Base-by-base conservation (phyloP, 176 grass and related monocot species). In the Aechmea fasciata region DNA sequence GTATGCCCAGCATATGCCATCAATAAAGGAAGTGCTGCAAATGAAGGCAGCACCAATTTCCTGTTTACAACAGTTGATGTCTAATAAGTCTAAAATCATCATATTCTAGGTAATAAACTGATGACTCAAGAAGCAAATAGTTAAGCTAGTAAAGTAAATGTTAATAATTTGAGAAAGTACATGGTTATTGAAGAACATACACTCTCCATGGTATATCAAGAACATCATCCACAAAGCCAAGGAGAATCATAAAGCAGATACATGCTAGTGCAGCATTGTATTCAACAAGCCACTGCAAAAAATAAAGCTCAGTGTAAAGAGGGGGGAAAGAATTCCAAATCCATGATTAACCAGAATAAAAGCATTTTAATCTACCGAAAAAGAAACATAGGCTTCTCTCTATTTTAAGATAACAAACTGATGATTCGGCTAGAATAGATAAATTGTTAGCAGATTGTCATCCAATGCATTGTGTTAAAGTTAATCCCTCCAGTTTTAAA, bases 1-100 rank as follows among this genome's bases (percentile, higher is more conserved):
- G 94, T 99, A 65, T 91, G 89, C 77, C 94, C 94, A 81, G 94
- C 94, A 85, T 99, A 99, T n/a, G 94, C 94, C 84, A 99, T 90
- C 80, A 99, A 59, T 74, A 99, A 81, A 69, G 94, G 94, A 77
- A 99, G 89, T 64, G 94, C 68, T 70, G 94, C 89, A 77, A 93
- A 87, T 29, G 87, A 77, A 24, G 94, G 94, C 71, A 99, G 65
- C 2, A 87, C 62, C 54, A 99, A 80, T 85, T 99, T 99, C 80
- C 94, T 99, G 77, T 77, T 71, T 70, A 14, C 74, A 77, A 29
- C 71, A 48, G 50, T 12, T 69, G 69, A 73, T 83, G 20, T n/a
- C 65, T 52, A 73, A 69, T 55, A 17, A 80, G 68, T 22, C 63
- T 65, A 61, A 76, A 59, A 61, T 61, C n/a, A 61, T 61, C 4